These are phyloP conservation scores for Phlebiopsis gigantea DNA, from an alignment of 768 basidiomycete genomes.

Conservation along the genomic window DNA sequence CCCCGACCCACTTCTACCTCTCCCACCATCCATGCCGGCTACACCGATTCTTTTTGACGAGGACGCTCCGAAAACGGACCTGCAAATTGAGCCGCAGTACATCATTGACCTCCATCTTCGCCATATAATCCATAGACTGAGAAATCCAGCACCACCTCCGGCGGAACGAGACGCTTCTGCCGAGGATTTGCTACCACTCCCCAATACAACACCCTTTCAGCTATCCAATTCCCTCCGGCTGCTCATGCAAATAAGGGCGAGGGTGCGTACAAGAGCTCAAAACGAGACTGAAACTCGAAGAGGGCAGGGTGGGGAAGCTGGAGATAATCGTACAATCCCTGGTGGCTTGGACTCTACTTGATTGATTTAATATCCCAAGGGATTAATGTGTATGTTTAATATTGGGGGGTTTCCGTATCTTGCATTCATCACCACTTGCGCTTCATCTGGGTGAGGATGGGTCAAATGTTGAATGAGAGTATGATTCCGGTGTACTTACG, in stretches of 20 bases:
- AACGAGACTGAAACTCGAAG: conserved; percentile 24
- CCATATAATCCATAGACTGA: conserved; percentile 50
- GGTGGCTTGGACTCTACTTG: conserved; percentile 24
- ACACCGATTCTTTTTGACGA: conserved; percentile 12
- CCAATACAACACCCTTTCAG: conserved; percentile 53
- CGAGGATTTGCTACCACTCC: conserved; percentile 45
- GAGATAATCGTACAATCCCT: conserved; percentile 16
- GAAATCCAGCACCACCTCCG: conserved; percentile 40
- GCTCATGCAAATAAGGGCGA: conserved; percentile 39
- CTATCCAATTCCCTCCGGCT: conserved; percentile 39
- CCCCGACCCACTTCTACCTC: conserved; percentile 34
- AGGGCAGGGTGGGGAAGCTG: conserved; percentile 16
- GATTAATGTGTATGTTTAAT: background rate
- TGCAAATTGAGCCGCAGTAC: conserved; percentile 31
- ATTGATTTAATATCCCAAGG: conserved; percentile 4
- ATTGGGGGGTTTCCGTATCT: no score
- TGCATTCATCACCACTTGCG: conserved; percentile 58
- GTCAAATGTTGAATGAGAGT: background rate
- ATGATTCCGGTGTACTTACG: conserved; percentile 39
- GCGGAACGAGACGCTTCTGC: conserved; percentile 16
- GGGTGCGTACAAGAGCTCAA: conserved; percentile 36
- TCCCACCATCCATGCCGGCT: conserved; percentile 25
- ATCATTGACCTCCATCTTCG: conserved; percentile 61
- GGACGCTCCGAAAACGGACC: conserved; percentile 12
- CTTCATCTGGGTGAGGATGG: conserved; percentile 38